Evolutionary conservation across 768 basidiomycete genomes (phyloP).

Genomic region (Lactarius akahatsu): DNA sequence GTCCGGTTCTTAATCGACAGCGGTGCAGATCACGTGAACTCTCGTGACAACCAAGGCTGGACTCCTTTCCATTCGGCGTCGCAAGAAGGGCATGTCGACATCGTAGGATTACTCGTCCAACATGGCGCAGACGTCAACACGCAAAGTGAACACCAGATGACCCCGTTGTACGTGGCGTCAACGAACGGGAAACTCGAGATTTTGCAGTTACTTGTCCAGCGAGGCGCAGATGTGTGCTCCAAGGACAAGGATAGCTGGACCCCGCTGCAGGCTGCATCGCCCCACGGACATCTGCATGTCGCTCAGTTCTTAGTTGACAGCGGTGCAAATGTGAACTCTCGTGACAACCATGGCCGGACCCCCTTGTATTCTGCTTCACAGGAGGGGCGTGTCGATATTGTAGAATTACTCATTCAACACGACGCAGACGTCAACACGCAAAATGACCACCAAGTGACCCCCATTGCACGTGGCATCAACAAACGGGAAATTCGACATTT

Average conservation of each 20-base stretch:
- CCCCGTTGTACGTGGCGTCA: not conserved
- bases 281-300: not conserved
- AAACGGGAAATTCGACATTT: too few relatives aligned
- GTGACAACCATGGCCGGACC: not conserved
- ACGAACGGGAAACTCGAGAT: not conserved
- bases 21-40: too few relatives aligned
- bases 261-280: not conserved
- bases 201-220: not conserved
- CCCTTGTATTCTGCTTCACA: not conserved
- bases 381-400: not conserved
- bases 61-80: not conserved
- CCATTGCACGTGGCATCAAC: not conserved
- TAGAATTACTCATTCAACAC: not conserved
- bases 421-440: not conserved
- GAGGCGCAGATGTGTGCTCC: not conserved
- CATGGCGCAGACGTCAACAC: not conserved
- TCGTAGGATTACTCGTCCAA: not conserved
- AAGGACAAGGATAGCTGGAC: not conserved
- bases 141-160: not conserved
- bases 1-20: too few relatives aligned
- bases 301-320: not conserved
- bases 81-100: not conserved
- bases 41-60: too few relatives aligned
- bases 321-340: not conserved
- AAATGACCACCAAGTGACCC: not conserved